Percentiles rank a stretch among this genome's conserved stretches.
Conservation (phyloP, 768 basidiomycete species). For the Tephrocybe sp. region DNA sequence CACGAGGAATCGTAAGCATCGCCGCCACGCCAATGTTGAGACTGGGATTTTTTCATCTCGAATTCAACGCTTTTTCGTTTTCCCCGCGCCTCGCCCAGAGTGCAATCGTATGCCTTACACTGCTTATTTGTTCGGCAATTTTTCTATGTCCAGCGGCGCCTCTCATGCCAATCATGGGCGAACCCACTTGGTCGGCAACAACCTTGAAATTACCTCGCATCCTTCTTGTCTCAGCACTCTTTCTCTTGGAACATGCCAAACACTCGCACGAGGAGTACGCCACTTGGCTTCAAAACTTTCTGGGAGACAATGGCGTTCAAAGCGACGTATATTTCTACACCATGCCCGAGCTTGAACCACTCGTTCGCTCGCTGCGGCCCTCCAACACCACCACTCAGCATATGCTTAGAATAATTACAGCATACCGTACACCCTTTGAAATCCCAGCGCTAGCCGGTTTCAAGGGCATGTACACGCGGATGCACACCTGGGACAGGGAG, state of each 20-base stretch:
- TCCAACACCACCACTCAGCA: background rate
- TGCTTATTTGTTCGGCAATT: too few relatives aligned
- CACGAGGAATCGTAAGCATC: too few relatives aligned
- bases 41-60: too few relatives aligned
- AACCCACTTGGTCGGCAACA: too few relatives aligned
- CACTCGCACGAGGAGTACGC: slow-evolving; percentile 45
- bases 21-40: too few relatives aligned
- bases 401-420: slow-evolving; percentile 13
- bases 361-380: slow-evolving; percentile 23
- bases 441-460: slow-evolving; percentile 43
- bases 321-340: slow-evolving; percentile 55
- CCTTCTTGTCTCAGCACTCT: slow-evolving; percentile 57
- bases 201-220: too few relatives aligned
- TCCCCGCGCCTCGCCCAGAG: too few relatives aligned
- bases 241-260: slow-evolving; percentile 49
- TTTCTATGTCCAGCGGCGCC: too few relatives aligned
- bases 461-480: slow-evolving; percentile 33
- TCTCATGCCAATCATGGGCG: too few relatives aligned
- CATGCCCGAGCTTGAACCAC: slow-evolving; percentile 34
- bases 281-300: slow-evolving; percentile 44
- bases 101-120: too few relatives aligned
- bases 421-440: slow-evolving; percentile 43
- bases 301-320: slow-evolving; percentile 39
- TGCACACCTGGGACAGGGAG: slow-evolving; percentile 49
- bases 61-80: too few relatives aligned